Evolutionary conservation across 2,329 filamentous ascomycete species (phyloP).

Genomic region (Aureobasidium leucospermi): DNA sequence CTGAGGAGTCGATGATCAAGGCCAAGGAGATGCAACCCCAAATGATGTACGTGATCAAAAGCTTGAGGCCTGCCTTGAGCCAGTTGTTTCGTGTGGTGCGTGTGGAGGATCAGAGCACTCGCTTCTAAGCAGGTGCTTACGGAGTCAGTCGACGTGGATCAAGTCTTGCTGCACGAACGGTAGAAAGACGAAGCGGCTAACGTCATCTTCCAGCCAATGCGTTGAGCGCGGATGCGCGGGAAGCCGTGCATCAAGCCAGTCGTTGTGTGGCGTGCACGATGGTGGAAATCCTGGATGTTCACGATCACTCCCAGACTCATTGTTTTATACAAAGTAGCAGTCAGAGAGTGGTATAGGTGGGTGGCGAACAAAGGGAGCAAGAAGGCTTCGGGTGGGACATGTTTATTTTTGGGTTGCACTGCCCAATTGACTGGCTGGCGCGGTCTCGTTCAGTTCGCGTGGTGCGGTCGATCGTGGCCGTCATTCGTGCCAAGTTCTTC

Average conservation of each 20-base stretch:
- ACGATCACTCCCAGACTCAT: not conserved
- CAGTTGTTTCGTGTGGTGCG: not conserved
- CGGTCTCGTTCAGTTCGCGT: not conserved
- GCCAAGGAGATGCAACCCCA: not conserved
- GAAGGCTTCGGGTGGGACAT: not conserved
- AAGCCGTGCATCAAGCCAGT: conserved; percentile 1
- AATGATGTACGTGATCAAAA: conserved; percentile 10
- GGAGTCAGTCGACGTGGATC: conserved; percentile 4
- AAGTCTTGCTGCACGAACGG: conserved; percentile 7
- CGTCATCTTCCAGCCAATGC: not conserved
- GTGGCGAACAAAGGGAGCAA: not conserved
- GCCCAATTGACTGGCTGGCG: not conserved
- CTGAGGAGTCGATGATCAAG: not conserved
- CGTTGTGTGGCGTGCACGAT: not conserved
- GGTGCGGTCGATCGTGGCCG: conserved; percentile 4
- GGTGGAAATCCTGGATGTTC: not conserved
- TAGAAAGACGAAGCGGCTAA: not conserved
- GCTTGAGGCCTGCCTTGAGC: not conserved
- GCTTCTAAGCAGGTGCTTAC: not conserved
- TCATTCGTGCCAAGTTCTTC: conserved; percentile 7
- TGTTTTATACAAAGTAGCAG: no score
- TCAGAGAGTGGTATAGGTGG: not conserved
- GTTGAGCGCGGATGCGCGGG: conserved; percentile 1
- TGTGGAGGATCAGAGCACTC: not conserved
- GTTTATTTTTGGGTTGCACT: conserved; percentile 8